Conservation (phyloP, 2,329 filamentous ascomycete species). For the Fusarium vanettenii region DNA sequence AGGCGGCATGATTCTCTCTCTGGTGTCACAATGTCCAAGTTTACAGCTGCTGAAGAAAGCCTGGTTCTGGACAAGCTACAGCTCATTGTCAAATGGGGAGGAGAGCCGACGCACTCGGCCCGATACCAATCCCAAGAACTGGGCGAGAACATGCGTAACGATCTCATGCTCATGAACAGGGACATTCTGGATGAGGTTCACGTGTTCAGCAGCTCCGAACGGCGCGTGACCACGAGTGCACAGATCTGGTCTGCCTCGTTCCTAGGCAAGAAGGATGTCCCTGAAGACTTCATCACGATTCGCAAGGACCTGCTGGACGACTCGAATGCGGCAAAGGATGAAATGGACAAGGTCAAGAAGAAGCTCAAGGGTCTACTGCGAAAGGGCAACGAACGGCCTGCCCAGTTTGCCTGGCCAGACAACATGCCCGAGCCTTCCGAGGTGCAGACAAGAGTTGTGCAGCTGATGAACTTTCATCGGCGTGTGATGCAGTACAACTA, state of each 20-base stretch:
- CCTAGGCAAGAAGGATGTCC: conserved; percentile 85
- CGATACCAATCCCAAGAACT: conserved; percentile 96
- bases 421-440: conserved; percentile 95
- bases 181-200: conserved; percentile 92
- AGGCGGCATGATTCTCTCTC: conserved; percentile 86
- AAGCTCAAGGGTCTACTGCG: conserved; percentile 93
- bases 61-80: conserved; percentile 95
- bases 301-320: conserved; percentile 96
- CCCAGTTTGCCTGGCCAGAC: conserved; percentile 97
- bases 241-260: conserved; percentile 96
- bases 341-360: conserved; percentile 99
- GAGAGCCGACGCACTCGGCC: conserved; percentile 96
- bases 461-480: conserved; percentile 97
- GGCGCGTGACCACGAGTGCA: conserved; percentile 93
- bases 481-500: conserved; percentile 97
- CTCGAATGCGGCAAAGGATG: conserved; percentile 97
- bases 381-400: conserved; percentile 91
- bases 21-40: conserved; percentile 91
- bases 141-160: conserved; percentile 94
- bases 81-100: conserved; percentile 98
- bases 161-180: conserved; percentile 90
- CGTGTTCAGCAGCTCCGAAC: conserved; percentile 95
- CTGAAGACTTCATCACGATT: conserved; percentile 87
- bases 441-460: conserved; percentile 90
- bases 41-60: conserved; percentile 92